Conservation (phyloP, 2,329 filamentous ascomycete species). For the Didymella arachidicola region DNA sequence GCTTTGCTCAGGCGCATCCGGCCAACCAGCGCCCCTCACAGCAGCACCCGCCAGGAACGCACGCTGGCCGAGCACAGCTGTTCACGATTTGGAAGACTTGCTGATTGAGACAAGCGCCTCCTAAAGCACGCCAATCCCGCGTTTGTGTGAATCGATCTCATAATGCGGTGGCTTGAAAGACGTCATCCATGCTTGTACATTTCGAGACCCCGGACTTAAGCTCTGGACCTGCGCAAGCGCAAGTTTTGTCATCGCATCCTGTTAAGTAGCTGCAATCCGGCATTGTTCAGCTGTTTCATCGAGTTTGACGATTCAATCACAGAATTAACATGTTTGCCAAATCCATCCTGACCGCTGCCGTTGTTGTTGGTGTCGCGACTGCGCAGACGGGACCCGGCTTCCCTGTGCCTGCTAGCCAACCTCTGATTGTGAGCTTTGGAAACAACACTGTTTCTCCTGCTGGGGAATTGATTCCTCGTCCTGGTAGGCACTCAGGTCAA, state of each 20-base stretch:
- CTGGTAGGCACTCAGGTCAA: constrained; percentile 29
- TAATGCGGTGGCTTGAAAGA: constrained; percentile 5
- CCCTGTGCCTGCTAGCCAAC: constrained; percentile 28
- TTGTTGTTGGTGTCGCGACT: constrained; percentile 24
- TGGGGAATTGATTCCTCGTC: constrained; percentile 43
- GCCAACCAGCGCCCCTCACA: background rate
- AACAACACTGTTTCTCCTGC: constrained; percentile 43
- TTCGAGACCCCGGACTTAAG: background rate
- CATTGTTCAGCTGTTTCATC: background rate
- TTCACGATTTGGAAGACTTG: background rate
- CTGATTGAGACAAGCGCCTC: background rate
- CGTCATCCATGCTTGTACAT: constrained; percentile 12
- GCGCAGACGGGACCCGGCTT: constrained; percentile 44
- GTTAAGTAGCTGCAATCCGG: background rate
- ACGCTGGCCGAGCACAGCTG: background rate
- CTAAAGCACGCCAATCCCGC: background rate
- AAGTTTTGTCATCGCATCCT: background rate
- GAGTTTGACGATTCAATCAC: background rate
- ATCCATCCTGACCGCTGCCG: constrained; percentile 21
- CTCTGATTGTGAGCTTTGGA: constrained; percentile 41
- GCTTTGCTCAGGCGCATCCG: background rate
- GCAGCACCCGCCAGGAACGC: background rate
- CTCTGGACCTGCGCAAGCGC: constrained; percentile 9
- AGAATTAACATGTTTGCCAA: constrained; percentile 27
- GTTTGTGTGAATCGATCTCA: constrained; percentile 2